Evolutionary conservation across 2,329 filamentous ascomycete genomes (phyloP).

Genomic region (Colletotrichum sp.): DNA sequence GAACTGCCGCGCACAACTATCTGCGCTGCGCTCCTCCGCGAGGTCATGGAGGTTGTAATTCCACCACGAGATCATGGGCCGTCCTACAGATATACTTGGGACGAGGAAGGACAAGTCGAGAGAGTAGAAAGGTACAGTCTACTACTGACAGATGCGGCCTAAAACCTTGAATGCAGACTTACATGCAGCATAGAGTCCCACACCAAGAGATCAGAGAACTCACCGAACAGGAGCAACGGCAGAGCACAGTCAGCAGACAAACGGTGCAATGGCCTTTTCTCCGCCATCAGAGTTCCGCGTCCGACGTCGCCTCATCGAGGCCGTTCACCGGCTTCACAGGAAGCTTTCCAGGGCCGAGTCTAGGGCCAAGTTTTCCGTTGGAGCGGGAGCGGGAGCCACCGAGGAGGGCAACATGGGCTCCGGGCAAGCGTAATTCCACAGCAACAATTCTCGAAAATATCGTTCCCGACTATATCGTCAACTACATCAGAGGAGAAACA

Average conservation of each 20-base stretch:
- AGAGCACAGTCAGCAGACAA: constrained; percentile 20
- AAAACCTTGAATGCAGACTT: neutral
- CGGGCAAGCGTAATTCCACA: constrained; percentile 20
- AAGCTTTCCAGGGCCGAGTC: neutral
- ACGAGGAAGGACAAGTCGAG: constrained; percentile 22
- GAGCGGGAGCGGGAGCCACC: neutral
- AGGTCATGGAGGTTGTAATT: constrained; percentile 24
- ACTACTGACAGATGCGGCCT: neutral
- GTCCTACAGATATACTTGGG: constrained; percentile 23
- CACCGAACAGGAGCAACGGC: neutral
- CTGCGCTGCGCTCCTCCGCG: constrained; percentile 12
- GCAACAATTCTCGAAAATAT: constrained; percentile 36
- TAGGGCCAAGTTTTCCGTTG: neutral
- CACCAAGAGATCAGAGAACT: neutral
- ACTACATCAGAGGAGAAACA: constrained; percentile 61
- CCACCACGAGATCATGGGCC: constrained; percentile 22
- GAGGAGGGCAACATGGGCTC: constrained; percentile 22
- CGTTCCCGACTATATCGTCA: constrained; percentile 60
- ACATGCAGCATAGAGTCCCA: neutral
- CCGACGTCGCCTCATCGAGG: constrained; percentile 16
- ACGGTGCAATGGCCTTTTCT: constrained; percentile 25
- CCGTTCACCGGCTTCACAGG: constrained; percentile 19
- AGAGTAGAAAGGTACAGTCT: constrained; percentile 16
- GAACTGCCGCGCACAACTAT: neutral
- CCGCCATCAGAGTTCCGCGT: constrained; percentile 16